A percentile compares a stretch with the other conserved stretches of the same genome.
These are phyloP conservation scores for Drechslerella coelobrocha DNA, from an alignment of 2,329 filamentous ascomycete species.

Conservation along the genomic window DNA sequence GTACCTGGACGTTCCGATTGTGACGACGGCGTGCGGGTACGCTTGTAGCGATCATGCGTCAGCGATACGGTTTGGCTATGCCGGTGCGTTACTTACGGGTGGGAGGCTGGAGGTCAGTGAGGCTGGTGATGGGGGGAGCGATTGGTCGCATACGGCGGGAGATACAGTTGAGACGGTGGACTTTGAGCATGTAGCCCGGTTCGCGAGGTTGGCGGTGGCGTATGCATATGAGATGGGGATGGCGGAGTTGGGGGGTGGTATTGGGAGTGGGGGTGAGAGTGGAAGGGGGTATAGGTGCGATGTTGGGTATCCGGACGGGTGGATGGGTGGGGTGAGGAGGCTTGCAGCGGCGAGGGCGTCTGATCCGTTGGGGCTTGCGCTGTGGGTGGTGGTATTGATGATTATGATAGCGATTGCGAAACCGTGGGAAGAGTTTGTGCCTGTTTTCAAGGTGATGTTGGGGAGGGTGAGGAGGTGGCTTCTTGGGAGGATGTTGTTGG, in stretches of 20 bases:
- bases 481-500: background rate
- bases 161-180: conserved; percentile 29
- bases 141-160: conserved; percentile 17
- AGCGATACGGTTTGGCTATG: conserved; percentile 74
- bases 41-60: conserved; percentile 79
- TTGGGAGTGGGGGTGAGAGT: background rate
- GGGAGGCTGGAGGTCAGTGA: conserved; percentile 15
- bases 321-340: conserved; percentile 22
- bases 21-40: conserved; percentile 72
- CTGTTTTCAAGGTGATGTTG: conserved; percentile 12
- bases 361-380: conserved; percentile 31
- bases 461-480: conserved; percentile 25
- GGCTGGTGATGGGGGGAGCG: background rate
- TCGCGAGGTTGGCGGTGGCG: conserved; percentile 26
- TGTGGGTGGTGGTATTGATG: conserved; percentile 25
- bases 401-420: conserved; percentile 24
- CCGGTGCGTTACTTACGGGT: conserved; percentile 16
- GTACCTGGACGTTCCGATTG: conserved; percentile 60
- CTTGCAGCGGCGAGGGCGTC: conserved; percentile 37
- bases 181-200: conserved; percentile 2
- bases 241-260: conserved; percentile 7
- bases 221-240: conserved; percentile 30
- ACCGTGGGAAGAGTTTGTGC: conserved; percentile 40
- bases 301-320: conserved; percentile 38
- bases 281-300: conserved; percentile 31